Evolutionary conservation across 208 protist species (phyloP).

Genomic region (Acanthamoeba healyi): DNA sequence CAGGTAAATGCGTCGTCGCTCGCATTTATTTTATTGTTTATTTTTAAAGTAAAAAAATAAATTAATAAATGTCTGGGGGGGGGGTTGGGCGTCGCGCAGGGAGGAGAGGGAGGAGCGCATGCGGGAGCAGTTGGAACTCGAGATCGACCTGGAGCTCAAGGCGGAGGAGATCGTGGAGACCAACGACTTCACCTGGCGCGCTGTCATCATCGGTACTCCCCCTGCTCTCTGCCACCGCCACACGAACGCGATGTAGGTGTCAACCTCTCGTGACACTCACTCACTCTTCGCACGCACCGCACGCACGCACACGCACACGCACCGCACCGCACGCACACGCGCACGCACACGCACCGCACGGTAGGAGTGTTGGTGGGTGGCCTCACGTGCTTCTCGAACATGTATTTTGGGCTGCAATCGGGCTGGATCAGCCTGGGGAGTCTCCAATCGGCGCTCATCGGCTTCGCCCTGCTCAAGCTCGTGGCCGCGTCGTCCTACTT

Average conservation of each 20-base stretch:
- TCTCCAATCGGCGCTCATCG: constrained; percentile 83
- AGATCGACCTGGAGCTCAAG: constrained; percentile 32
- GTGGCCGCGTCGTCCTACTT: neutral
- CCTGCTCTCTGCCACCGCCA: neutral
- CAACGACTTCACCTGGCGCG: constrained; percentile 43
- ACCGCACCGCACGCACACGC: neutral
- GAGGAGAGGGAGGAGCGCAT: neutral
- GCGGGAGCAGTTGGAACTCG: neutral
- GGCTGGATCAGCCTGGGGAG: constrained; percentile 86
- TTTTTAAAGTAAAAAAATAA: neutral
- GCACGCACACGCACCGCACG: neutral
- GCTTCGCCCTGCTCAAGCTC: constrained; percentile 83
- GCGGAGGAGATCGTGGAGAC: neutral
- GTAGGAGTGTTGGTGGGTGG: constrained; percentile 40
- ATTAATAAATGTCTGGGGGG: neutral
- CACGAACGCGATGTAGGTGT: neutral
- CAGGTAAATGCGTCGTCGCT: neutral
- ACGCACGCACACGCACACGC: neutral
- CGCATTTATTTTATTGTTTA: neutral
- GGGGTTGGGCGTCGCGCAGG: no score
- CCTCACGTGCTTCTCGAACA: constrained; percentile 86
- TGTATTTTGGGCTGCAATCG: constrained; percentile 87
- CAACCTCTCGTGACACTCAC: neutral
- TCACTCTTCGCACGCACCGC: no score
- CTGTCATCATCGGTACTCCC: constrained; percentile 11